phyloP scores from a whole-genome alignment of 176 grass and related monocot species.

The Oryza rufipogon region DNA sequence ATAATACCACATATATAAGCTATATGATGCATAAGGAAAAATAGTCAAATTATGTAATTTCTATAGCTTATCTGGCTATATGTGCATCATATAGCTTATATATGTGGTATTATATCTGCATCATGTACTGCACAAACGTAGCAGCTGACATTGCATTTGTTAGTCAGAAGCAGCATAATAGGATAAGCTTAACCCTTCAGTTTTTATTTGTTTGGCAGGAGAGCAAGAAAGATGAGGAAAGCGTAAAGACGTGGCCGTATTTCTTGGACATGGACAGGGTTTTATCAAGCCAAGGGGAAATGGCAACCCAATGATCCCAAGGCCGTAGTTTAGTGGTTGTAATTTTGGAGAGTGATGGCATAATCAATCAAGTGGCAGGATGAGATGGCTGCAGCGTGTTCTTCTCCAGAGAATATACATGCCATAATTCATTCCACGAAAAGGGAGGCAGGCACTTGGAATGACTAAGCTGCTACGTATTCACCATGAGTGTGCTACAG shows the following conservation, averaged over 20 bases:
- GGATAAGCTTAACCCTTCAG: not conserved
- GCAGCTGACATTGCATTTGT: not conserved
- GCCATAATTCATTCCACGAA: not conserved
- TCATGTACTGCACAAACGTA: not conserved
- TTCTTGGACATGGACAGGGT: conserved; percentile 70
- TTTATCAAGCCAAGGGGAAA: conserved; percentile 62
- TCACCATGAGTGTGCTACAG: conserved; percentile 6
- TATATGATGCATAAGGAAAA: too few relatives aligned
- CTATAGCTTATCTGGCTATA: not conserved
- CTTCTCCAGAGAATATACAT: not conserved
- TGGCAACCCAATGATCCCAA: conserved; percentile 57
- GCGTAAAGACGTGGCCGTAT: conserved; percentile 70
- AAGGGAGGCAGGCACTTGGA: conserved; percentile 27
- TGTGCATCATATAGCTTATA: not conserved
- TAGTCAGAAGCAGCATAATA: not conserved
- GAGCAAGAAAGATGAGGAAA: conserved; percentile 73
- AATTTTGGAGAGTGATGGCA: conserved; percentile 1
- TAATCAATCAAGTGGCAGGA: not conserved
- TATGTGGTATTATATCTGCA: too few relatives aligned
- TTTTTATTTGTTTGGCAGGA: conserved; percentile 55
- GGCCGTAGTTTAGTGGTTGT: conserved; percentile 20
- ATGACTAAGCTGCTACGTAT: not conserved
- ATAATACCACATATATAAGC: too few relatives aligned
- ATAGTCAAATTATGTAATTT: too few relatives aligned
- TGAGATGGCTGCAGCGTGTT: not conserved